Conservation (phyloP, 73 alveolate species). For the Durusdinium trenchii region DNA sequence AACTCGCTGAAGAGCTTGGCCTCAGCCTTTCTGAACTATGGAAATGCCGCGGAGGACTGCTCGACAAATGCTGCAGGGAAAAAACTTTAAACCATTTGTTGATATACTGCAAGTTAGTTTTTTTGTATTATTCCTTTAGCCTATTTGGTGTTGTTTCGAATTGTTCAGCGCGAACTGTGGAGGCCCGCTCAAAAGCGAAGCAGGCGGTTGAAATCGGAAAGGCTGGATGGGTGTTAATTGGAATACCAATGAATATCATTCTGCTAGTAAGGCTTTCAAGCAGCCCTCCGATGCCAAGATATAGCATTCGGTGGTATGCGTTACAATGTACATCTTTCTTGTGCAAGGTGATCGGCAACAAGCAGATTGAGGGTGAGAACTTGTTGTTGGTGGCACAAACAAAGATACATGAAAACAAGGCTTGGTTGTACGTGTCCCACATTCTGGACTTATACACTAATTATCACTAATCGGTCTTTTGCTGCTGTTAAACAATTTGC, state of each 20-base stretch:
- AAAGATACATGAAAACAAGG: constrained; percentile 85
- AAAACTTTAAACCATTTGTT: too few relatives aligned
- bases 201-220: constrained; percentile 83
- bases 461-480: too few relatives aligned
- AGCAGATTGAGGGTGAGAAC: constrained; percentile 83
- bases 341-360: constrained; percentile 86
- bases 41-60: constrained; percentile 69
- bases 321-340: neutral
- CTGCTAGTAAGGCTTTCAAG: too few relatives aligned
- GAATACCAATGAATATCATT: too few relatives aligned
- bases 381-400: constrained; percentile 77
- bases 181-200: constrained; percentile 78
- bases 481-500: neutral
- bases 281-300: too few relatives aligned
- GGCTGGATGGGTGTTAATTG: neutral
- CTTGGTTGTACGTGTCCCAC: too few relatives aligned
- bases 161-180: neutral
- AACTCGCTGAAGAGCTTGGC: constrained; percentile 73
- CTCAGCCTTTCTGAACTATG: constrained; percentile 77
- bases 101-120: neutral
- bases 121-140: neutral
- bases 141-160: neutral
- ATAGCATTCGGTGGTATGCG: neutral
- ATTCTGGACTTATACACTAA: too few relatives aligned
- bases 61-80: neutral